These are phyloP conservation scores for Yarrowia divulgata DNA, from an alignment of 805 yeast genomes.

Conservation along the genomic window DNA sequence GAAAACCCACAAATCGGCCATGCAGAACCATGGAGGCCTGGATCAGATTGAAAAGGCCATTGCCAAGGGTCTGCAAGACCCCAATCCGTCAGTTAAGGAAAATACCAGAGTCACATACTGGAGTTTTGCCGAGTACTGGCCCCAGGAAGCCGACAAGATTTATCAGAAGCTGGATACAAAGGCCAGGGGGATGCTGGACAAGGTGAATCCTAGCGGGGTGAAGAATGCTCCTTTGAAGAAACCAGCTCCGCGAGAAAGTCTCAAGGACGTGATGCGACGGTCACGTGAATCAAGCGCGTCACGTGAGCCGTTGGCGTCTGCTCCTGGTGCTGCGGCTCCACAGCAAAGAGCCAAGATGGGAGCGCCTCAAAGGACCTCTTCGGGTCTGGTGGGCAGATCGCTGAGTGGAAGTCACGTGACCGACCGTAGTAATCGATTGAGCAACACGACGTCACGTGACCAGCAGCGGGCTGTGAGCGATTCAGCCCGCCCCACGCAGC, in stretches of 20 bases:
- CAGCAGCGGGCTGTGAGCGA: not conserved
- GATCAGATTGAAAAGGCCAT: constrained; percentile 61
- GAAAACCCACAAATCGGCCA: constrained; percentile 48
- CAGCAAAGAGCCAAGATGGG: constrained; percentile 10
- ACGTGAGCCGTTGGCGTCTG: too few species aligned
- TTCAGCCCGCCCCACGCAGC: too few species aligned
- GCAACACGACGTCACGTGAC: not conserved
- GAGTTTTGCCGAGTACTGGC: constrained; percentile 65
- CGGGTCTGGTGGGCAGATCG: constrained; percentile 16
- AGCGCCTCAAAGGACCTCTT: constrained; percentile 8
- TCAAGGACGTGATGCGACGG: not conserved
- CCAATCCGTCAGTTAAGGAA: constrained; percentile 81
- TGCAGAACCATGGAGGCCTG: constrained; percentile 50
- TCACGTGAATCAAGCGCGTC: constrained; percentile 11
- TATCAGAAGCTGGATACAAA: constrained; percentile 44
- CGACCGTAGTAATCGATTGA: not conserved
- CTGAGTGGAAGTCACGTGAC: constrained; percentile 24
- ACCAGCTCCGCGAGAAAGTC: not conserved
- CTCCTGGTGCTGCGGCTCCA: not conserved
- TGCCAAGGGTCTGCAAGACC: constrained; percentile 71
- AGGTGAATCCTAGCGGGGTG: not conserved
- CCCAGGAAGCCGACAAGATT: constrained; percentile 57
- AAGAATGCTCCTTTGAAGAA: not conserved
- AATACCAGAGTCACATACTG: constrained; percentile 76
- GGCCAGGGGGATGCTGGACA: constrained; percentile 4